phyloP scores from a whole-genome alignment of 768 basidiomycete genomes.

The Hortiboletus flavorubellus region DNA sequence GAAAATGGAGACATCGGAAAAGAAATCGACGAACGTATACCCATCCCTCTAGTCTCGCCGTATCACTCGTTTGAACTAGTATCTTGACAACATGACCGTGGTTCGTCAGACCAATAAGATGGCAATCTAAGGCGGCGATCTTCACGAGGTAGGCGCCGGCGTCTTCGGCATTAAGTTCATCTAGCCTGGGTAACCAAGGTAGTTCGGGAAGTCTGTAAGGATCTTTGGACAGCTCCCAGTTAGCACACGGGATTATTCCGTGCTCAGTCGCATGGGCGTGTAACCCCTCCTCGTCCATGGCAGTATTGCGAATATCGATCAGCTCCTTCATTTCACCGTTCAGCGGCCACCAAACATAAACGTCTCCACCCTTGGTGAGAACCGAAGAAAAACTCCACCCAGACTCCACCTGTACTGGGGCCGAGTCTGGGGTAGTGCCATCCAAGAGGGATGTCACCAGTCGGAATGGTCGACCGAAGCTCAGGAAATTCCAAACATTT shows the following conservation, averaged over 20 bases:
- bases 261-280: conserved; percentile 34
- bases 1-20: background rate
- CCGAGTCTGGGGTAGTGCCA: conserved; percentile 42
- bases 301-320: conserved; percentile 38
- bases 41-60: conserved; percentile 48
- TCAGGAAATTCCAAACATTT: conserved; percentile 70
- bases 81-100: conserved; percentile 74
- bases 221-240: conserved; percentile 54
- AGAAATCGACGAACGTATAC: conserved; percentile 57
- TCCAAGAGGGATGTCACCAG: conserved; percentile 42
- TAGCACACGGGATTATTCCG: conserved; percentile 53
- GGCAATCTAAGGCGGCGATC: conserved; percentile 74
- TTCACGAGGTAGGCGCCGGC: conserved; percentile 56
- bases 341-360: conserved; percentile 75
- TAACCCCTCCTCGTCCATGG: conserved; percentile 42
- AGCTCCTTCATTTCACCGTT: conserved; percentile 38
- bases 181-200: conserved; percentile 56
- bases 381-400: conserved; percentile 80
- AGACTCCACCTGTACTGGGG: conserved; percentile 64
- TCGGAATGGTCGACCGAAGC: conserved; percentile 76
- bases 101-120: conserved; percentile 78
- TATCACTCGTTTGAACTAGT: conserved; percentile 41
- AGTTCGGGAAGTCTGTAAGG: conserved; percentile 59
- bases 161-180: conserved; percentile 20
- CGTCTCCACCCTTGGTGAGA: conserved; percentile 67